Base-by-base conservation (phyloP, 169 alveolate genomes). In the Eimeria necatrix region DNA sequence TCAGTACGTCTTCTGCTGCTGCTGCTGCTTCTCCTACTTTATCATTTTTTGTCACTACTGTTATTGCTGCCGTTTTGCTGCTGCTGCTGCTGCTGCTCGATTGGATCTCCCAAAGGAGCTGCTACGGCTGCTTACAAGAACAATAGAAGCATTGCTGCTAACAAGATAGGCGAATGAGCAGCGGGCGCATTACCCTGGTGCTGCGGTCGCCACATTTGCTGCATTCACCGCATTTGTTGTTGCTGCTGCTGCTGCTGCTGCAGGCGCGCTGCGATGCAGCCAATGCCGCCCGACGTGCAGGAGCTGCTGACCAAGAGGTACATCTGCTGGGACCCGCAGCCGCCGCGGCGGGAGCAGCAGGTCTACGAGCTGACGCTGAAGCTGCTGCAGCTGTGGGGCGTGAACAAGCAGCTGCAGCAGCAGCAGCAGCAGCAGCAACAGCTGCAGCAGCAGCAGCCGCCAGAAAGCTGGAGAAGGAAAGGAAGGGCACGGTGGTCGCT, bases 281-380 rank as follows among this genome's bases (percentile, higher is more conserved):
- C 80, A 24, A 18, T 70, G 80, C 80, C 80, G n/a, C 49, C 12
- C 48, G 80, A 70, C 41, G 46, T 70, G n/a, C 49, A 70, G 80
- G 49, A 70, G 46, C 80, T 70, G 41, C 46, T 70, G 80, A 9
- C 10, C 48, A 18, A 24, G 49, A 24, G 41, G 41, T 14, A 18
- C 80, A 24, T 70, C 41, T 70, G 80, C 80, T 24, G 22, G 32
- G 10, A 0, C 22, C 46, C 24, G 49, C 22, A 70, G 46, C 49
- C 49, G 80, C 80, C 24, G 49, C 24, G 41, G 22, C 80, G 41
- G 80, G 48, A 24, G 46, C 80, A 7, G 32, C 12, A 70, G 80
- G 10, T 24, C 48, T 70, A 70, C 46, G 80, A 70, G 80, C 80
- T 70, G 41, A n/a, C 80, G 5, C 80, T 64, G 74, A 7, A 20